phyloP scores from a whole-genome alignment of 2,329 filamentous ascomycete genomes.

The Fusarium anguioides region DNA sequence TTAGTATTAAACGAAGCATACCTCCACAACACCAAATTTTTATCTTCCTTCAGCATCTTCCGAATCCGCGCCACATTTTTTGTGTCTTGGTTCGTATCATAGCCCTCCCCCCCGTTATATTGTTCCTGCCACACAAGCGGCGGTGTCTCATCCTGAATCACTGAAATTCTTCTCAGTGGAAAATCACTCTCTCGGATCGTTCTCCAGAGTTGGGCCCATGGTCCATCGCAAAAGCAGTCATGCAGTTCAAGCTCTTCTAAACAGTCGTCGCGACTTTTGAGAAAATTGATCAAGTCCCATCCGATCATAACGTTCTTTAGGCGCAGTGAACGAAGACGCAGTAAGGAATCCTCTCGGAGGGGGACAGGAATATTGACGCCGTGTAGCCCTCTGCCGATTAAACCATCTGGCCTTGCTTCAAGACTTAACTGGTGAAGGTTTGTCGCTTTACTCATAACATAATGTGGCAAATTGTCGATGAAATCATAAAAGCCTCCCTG shows the following conservation, averaged over 20 bases:
- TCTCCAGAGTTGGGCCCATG: neutral
- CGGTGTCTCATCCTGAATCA: neutral
- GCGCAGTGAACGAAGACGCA: neutral
- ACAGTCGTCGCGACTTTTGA: neutral
- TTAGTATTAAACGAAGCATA: neutral
- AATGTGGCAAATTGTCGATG: rapidly evolving
- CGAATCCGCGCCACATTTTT: neutral
- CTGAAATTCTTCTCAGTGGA: neutral
- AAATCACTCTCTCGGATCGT: neutral
- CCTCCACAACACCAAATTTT: neutral
- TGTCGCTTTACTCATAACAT: neutral
- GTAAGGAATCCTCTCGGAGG: rapidly evolving
- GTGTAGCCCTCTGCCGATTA: neutral
- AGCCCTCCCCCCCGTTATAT: neutral
- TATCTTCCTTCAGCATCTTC: neutral
- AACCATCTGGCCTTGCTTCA: neutral
- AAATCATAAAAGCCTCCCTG: rapidly evolving
- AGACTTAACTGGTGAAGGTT: neutral
- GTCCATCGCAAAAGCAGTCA: neutral
- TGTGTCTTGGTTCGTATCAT: neutral
- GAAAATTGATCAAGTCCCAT: neutral
- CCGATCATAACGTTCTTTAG: neutral
- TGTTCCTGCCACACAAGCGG: neutral
- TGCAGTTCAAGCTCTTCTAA: neutral
- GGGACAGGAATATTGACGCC: neutral